Percentiles rank a stretch among this genome's conserved stretches.
These are phyloP conservation scores for Ambrosia trifida DNA, from an alignment of 129 eudicot species.

Conservation along the genomic window DNA sequence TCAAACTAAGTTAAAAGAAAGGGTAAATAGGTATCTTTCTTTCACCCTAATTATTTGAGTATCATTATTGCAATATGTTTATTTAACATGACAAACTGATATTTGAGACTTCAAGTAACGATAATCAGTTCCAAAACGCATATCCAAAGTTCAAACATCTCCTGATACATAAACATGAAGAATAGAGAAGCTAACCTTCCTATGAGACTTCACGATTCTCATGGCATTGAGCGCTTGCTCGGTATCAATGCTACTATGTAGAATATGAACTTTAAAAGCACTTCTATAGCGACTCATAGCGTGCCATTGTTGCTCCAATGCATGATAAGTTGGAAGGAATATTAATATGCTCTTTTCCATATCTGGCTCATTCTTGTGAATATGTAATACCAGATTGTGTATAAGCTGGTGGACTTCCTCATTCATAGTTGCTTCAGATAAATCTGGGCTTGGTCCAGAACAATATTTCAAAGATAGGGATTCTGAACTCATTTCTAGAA, in stretches of 20 bases:
- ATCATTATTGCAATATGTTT: too few relatives aligned
- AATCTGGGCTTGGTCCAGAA: conserved; percentile 63
- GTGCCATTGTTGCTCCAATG: conserved; percentile 87
- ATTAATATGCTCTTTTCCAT: conserved; percentile 86
- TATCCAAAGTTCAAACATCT: not conserved
- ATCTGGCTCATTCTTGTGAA: conserved; percentile 81
- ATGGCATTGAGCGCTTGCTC: conserved; percentile 84
- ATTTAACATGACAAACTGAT: not conserved
- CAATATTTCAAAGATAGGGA: conserved; percentile 53
- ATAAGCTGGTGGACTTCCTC: conserved; percentile 72
- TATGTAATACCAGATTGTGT: conserved; percentile 71
- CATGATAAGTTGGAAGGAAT: conserved; percentile 82
- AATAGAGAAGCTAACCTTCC: conserved; percentile 54
- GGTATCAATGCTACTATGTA: conserved; percentile 89
- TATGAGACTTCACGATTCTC: conserved; percentile 75
- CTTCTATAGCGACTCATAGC: conserved; percentile 55
- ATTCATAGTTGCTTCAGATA: conserved; percentile 62
- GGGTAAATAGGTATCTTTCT: not conserved
- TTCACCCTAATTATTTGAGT: not conserved
- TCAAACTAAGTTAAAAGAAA: not conserved
- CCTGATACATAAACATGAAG: not conserved
- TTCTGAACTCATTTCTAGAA: conserved; percentile 64
- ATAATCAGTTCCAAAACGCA: not conserved
- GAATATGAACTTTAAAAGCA: conserved; percentile 70
- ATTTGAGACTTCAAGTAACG: not conserved